Evolutionary conservation across 768 basidiomycete genomes (phyloP).

Genomic region (Melanogaster broomeanus): DNA sequence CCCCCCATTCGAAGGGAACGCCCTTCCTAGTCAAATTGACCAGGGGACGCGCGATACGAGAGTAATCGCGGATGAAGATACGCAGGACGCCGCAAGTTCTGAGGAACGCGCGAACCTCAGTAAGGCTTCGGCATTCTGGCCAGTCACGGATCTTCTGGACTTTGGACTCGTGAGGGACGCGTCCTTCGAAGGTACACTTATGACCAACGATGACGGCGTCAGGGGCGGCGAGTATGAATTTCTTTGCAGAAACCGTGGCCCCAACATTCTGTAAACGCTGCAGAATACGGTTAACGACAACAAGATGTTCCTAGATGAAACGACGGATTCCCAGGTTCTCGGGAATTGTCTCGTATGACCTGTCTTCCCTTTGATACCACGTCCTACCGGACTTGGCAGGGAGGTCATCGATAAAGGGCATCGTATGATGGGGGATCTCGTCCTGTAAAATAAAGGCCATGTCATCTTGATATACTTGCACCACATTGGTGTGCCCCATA

Average conservation of each 20-base stretch:
- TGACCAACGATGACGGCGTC: too few species aligned
- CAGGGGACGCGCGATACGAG: too few species aligned
- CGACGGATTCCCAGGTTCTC: conserved; percentile 13
- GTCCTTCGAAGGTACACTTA: too few species aligned
- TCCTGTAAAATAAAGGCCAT: conserved; percentile 17
- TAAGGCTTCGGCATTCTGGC: too few species aligned
- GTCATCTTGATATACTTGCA: too few species aligned
- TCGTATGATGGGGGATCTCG: conserved; percentile 41
- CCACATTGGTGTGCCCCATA: too few species aligned
- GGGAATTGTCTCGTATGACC: conserved; percentile 10
- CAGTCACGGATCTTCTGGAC: too few species aligned
- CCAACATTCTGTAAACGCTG: conserved; percentile 39
- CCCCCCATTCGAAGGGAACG: too few species aligned
- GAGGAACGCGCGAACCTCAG: too few species aligned
- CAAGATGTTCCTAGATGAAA: conserved; percentile 40
- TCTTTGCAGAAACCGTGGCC: conserved; percentile 39
- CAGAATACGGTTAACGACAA: conserved; percentile 22
- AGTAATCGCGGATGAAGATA: conserved; percentile 33
- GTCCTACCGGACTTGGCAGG: conserved; percentile 36
- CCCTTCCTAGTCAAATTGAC: too few species aligned
- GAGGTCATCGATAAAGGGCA: conserved; percentile 43
- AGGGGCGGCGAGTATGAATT: conserved; percentile 36
- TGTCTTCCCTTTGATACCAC: conserved; percentile 27
- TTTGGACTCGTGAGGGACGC: too few species aligned
- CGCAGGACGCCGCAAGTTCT: conserved; percentile 22